A percentile compares a stretch with the other conserved stretches of the same genome.
Conservation (phyloP, 2,329 filamentous ascomycete species). For the Westerdykella sp. region DNA sequence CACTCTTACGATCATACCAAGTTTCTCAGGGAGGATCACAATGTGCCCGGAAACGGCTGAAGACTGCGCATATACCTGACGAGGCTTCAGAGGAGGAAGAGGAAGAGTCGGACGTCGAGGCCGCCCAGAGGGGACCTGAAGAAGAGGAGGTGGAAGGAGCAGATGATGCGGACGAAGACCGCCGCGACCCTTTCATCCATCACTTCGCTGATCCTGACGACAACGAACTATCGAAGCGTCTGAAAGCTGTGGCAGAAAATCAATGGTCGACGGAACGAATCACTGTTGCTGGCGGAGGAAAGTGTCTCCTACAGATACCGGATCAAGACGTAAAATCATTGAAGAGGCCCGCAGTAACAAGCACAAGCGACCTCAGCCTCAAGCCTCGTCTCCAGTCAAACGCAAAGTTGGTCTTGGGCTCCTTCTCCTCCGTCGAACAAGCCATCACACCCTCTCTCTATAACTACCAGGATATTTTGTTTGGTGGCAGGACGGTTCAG, state of each 20-base stretch:
- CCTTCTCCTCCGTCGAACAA: constrained; percentile 58
- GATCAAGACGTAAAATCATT: constrained; percentile 13
- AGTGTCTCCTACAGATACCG: constrained; percentile 24
- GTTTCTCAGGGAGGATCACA: constrained; percentile 34
- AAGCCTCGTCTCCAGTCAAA: constrained; percentile 29
- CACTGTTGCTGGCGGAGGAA: constrained; percentile 17
- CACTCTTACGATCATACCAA: constrained; percentile 52
- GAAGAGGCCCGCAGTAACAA: constrained; percentile 17
- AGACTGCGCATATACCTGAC: constrained; percentile 35
- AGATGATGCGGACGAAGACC: constrained; percentile 42
- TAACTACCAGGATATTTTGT: constrained; percentile 74
- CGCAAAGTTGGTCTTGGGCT: constrained; percentile 29
- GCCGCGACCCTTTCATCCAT: constrained; percentile 66
- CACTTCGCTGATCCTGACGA: constrained; percentile 71
- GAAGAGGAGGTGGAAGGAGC: constrained; percentile 17
- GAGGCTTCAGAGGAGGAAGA: constrained; percentile 14
- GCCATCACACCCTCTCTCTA: constrained; percentile 67
- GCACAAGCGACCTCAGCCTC: constrained; percentile 23
- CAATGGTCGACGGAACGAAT: constrained; percentile 45
- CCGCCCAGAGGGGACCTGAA: not conserved
- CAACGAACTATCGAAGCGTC: constrained; percentile 48
- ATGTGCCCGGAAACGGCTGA: constrained; percentile 50
- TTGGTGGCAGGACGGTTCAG: constrained; percentile 61
- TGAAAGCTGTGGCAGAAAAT: constrained; percentile 43
- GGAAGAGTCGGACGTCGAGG: constrained; percentile 7